Evolutionary conservation across 768 basidiomycete species (phyloP).

Genomic region (Galerina sulciceps): DNA sequence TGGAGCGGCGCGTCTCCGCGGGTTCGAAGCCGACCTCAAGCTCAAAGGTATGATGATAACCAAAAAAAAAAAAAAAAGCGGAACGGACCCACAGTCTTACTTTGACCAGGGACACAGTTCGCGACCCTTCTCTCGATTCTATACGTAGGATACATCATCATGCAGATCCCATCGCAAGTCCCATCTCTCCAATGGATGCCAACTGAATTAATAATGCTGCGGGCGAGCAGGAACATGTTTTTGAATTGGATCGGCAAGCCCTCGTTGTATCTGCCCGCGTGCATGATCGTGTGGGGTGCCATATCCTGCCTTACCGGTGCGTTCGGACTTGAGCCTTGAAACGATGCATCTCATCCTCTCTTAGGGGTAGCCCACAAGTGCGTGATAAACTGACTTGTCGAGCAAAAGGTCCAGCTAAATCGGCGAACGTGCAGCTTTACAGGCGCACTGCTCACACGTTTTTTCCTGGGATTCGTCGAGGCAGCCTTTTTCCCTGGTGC

Average conservation of each 20-base stretch:
- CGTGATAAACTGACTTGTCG: neutral
- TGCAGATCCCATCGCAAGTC: slow-evolving; percentile 77
- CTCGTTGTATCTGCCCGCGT: slow-evolving; percentile 65
- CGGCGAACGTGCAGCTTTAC: slow-evolving; percentile 52
- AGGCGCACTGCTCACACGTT: slow-evolving; percentile 72
- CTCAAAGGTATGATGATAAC: slow-evolving; percentile 42
- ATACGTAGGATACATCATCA: slow-evolving; percentile 75
- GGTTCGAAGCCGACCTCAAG: slow-evolving; percentile 68
- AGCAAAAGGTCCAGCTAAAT: neutral
- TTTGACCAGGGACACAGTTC: slow-evolving; percentile 56
- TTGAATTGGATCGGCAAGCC: slow-evolving; percentile 70
- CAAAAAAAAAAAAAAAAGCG: neutral
- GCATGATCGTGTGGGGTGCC: slow-evolving; percentile 77
- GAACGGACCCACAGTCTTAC: neutral
- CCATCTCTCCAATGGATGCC: neutral
- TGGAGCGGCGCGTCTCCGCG: slow-evolving; percentile 71
- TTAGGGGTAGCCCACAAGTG: slow-evolving; percentile 45
- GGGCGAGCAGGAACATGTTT: slow-evolving; percentile 65
- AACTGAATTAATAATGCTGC: neutral
- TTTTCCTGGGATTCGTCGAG: slow-evolving; percentile 73
- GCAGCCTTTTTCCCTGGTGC: slow-evolving; percentile 75
- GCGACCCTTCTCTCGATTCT: slow-evolving; percentile 69
- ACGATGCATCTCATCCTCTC: slow-evolving; percentile 5
- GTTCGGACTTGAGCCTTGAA: slow-evolving; percentile 8
- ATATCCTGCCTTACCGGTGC: slow-evolving; percentile 58